Evolutionary conservation across 306 rosid genomes (phyloP).

Genomic region (Prunus mume): DNA sequence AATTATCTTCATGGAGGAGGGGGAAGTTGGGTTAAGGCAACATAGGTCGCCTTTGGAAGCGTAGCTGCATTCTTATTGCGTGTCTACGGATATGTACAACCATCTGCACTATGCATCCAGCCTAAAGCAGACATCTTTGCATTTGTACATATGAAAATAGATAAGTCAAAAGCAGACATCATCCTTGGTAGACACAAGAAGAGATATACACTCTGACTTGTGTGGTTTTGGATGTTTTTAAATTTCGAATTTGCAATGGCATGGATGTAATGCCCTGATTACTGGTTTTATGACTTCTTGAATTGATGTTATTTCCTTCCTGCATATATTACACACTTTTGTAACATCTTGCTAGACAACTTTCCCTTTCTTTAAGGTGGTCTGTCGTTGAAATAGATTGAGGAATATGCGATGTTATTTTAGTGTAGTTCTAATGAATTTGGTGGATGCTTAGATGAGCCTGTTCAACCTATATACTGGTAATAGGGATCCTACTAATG

Average conservation of each 20-base stretch:
- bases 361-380: no score
- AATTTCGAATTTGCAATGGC: neutral
- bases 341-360: no score
- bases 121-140: neutral
- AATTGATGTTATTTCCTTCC: neutral
- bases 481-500: neutral
- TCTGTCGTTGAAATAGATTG: no score
- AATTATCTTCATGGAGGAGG: neutral
- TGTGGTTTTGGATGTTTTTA: neutral
- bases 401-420: neutral
- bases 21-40: neutral
- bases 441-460: neutral
- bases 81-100: neutral
- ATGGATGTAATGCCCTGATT: neutral
- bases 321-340: neutral
- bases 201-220: neutral
- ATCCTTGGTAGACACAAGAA: neutral
- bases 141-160: neutral
- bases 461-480: neutral
- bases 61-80: neutral
- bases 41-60: neutral
- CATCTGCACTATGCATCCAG: neutral
- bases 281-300: neutral
- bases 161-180: neutral
- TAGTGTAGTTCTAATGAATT: neutral